Base-by-base conservation (phyloP, 306 rosid genomes). In the Sicyos edulis region DNA sequence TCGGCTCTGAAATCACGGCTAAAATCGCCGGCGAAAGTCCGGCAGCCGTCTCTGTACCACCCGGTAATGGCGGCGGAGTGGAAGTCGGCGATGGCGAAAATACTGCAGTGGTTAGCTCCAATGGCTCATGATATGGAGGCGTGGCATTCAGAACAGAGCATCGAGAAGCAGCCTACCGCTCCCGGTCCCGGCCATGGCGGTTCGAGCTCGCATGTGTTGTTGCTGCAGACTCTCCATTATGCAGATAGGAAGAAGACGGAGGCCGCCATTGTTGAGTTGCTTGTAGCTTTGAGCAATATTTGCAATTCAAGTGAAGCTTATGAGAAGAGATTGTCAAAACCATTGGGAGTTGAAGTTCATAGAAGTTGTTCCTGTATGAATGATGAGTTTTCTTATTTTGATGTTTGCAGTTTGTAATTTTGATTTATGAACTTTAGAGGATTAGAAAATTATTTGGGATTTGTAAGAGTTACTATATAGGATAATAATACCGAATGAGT, bases 221-320 rank as follows among this genome's bases (percentile, higher is more conserved):
- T 91, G 22, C 85, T 93, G 0, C 95, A 85, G 62, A 93, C 99
- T 14, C 91, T 93, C 26, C 78, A 90, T 81, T 91, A 84, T 80
- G 98, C 95, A 1, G 77, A 80, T 54, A 87, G 78, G 79, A 77
- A 77, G 7, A 90, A 86, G 76, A 82, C 95, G 29, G 98, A 93
- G 82, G 92, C 82, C 71, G 92, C 91, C 47, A 84, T 93, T 15
- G 75, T 77, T 10, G 92, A 93, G 74, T 88, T 93, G 64, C 91
- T 93, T 54, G 85, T 88, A 69, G 97, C 96, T 77, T 83, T 93
- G 5, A 86, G 85, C 79, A 81, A 86, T 74, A 59, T 88, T 16
- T 90, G 85, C 65, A 79, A 75, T 70, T 52, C 62, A 51, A 50
- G 73, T 32, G 54, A 62, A 60, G 76, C 56, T 53, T 47, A 37